Percentiles rank a stretch among this genome's conserved stretches.
Conservation (phyloP, 352 stramenopile genomes). For the Thalassiosira ordinaria region DNA sequence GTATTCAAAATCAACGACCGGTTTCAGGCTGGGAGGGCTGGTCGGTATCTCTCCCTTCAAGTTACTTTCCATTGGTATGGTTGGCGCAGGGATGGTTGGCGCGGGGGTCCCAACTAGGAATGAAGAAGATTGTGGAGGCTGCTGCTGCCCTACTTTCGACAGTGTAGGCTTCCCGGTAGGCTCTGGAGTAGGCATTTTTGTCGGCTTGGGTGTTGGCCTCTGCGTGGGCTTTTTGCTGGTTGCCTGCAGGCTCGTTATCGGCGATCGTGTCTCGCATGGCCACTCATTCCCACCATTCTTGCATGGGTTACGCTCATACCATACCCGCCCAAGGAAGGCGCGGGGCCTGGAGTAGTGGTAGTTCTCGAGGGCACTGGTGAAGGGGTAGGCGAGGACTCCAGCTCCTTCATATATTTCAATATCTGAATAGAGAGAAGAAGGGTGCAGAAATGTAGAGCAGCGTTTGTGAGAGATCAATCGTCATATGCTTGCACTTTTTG, state of each 20-base stretch:
- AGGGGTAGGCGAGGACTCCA: slow-evolving; percentile 20
- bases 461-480: no score
- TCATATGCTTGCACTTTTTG: not conserved
- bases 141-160: no score
- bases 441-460: no score
- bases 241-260: not conserved
- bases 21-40: not conserved
- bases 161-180: not conserved
- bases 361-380: not conserved
- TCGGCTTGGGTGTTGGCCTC: not conserved
- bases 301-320: slow-evolving; percentile 23
- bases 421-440: not conserved
- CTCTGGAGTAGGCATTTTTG: not conserved
- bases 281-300: not conserved
- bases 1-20: not conserved
- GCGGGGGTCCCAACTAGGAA: no score
- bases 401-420: slow-evolving; percentile 30
- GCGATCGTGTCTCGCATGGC: not conserved
- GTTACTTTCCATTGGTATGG: not conserved
- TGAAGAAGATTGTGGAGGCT: no score
- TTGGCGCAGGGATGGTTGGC: not conserved
- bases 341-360: slow-evolving; percentile 21
- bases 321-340: slow-evolving; percentile 28
- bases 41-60: slow-evolving; percentile 1
- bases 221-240: not conserved